Evolutionary conservation across 495 filamentous ascomycete species (phyloP), one percentile per base, ranked within the genome.

Genomic region (Staphylotrichum tortipilum): DNA sequence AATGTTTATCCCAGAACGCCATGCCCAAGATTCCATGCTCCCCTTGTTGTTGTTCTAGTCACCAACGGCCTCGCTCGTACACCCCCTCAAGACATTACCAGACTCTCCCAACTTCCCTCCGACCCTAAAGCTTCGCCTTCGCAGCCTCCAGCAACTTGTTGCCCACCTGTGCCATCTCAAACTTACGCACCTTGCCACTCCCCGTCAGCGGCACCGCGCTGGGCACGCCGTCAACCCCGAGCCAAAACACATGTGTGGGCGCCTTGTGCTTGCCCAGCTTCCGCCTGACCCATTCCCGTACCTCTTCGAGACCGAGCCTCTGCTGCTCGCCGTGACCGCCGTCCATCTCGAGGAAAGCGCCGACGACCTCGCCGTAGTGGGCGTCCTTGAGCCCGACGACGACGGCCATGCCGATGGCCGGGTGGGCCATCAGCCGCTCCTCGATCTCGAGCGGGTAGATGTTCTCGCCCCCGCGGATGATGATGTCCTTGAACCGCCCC

Each of bases 391-490:
- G 67, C 3, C 81, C 83, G 42, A 84, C 76, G 0, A 85, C 82
- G 18, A 80, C 69, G 1, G 82, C 81, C 4, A 75, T 58, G 0
- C 66, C 50, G 19, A 87, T 71, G 3, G 68, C 63, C 1, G 79
- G 70, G 60, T 86, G 81, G 12, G 67, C 64, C 2, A 76, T 55
- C 5, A 87, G 67, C n/a, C 81, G 71, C 57, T 82, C 79, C 65
- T 87, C 83, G 49, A 86, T 84, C 57, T 87, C 82, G 15, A 85
- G 70, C 2, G 83, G 83, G 54, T 84, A 84, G 51, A 86, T 84
- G 55, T 78, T 78, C 58, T 78, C 75, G 41, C 75, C 75, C 76
- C 75, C 74, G 46, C 80, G 60, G 48, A 83, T 84, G 53, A 82
- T 81, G 30, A 84, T 76, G 52, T 84, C 81, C 68, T 83, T 84